A percentile compares a stretch with the other conserved stretches of the same genome.
phyloP scores from a whole-genome alignment of 2,329 filamentous ascomycete genomes.

The Hypomyces rosellus region DNA sequence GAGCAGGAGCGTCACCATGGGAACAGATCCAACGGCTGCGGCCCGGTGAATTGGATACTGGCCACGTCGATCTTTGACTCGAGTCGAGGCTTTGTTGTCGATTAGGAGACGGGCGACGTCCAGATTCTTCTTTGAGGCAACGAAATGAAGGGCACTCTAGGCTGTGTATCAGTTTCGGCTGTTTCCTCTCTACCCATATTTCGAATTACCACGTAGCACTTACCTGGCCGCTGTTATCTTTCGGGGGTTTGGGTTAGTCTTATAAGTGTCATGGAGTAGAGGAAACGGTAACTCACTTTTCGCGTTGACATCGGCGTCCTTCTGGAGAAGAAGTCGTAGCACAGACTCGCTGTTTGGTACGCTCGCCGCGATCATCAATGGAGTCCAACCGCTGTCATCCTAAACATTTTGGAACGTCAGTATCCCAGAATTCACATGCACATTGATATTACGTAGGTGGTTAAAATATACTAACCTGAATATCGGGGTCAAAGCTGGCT shows the following conservation, averaged over 20 bases:
- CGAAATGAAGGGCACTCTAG: slow-evolving; percentile 84
- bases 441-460: not conserved
- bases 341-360: slow-evolving; percentile 65
- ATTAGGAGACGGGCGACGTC: slow-evolving; percentile 76
- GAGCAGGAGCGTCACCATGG: slow-evolving; percentile 75
- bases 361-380: slow-evolving; percentile 75
- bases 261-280: not conserved
- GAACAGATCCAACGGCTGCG: slow-evolving; percentile 81
- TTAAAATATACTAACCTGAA: slow-evolving; percentile 48
- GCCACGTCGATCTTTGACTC: slow-evolving; percentile 78
- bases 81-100: slow-evolving; percentile 65
- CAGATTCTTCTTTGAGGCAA: slow-evolving; percentile 82
- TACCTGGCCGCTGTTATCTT: slow-evolving; percentile 63
- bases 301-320: slow-evolving; percentile 65
- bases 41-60: slow-evolving; percentile 89
- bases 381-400: slow-evolving; percentile 77
- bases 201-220: not conserved
- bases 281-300: slow-evolving; percentile 48
- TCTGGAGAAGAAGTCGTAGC: slow-evolving; percentile 60
- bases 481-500: slow-evolving; percentile 76
- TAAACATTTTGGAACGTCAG: slow-evolving; percentile 21
- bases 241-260: not conserved
- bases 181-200: not conserved
- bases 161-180: not conserved
- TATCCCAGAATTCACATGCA: not conserved